Base-by-base conservation (phyloP, 805 yeast species). In the Ogataea zsoltii region DNA sequence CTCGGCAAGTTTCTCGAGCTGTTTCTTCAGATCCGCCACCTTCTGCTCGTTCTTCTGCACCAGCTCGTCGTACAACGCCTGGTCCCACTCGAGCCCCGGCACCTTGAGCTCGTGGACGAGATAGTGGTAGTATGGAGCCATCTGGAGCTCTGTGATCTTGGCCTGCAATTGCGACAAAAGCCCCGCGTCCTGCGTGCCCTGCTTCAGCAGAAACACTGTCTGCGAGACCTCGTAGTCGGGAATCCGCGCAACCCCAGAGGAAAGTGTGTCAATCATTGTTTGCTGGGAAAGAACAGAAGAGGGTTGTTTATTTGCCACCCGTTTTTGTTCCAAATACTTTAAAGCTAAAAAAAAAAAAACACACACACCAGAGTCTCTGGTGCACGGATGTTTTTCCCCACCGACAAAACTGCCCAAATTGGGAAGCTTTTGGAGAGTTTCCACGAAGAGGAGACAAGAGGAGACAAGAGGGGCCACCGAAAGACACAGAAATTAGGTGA, bases 221-320 rank as follows among this genome's bases (percentile, higher is more conserved):
- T 89, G 91, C n/a, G 96, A 83, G 31, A 91, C 77, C 55, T 74
- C 75, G 68, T 86, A 85, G 63, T 91, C 90, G 23, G 98, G 98
- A 21, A 88, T 78, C 56, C 78, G 75, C 33, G 78, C 73, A 28
- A 77, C 68, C 49, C 75, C 83, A 35, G 80, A 71, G 19, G 69
- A 72, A 41, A 63, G 63, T 21, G 65, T 71, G 48, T 69, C 74
- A 62, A 67, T 67, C 7, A 55, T 46, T 63, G 56, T 60, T 43
- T 11, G 25, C 5, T 21, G 25, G 25, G 25, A 21, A 9, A 21
- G 9, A 21, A 9, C 7, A 21, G 25, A 9, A 21, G 25, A 21
- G 9, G 25, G 9, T 9, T 21, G 25, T n/a, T n/a, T n/a, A 21
- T 34, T 19, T 34, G 38, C 29, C 19, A 23, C 29, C n/a, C 18